Conservation (phyloP, 257 asterid species). For the Solanum medicagineum region DNA sequence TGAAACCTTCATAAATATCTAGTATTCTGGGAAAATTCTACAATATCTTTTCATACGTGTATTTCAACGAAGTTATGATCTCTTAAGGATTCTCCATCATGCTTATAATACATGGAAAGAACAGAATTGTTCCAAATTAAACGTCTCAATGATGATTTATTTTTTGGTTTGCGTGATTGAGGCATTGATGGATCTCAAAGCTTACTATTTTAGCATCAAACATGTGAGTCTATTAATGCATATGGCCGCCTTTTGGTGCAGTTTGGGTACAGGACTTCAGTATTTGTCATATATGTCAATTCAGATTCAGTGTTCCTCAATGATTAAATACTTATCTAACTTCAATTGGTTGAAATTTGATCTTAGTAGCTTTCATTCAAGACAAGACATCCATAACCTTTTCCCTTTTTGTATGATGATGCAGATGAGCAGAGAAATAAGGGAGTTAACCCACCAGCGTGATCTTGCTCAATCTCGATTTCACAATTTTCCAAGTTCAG, state of each 20-base stretch:
- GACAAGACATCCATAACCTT: neutral
- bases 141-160: neutral
- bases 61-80: neutral
- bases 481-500: constrained; percentile 35
- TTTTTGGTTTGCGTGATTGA: neutral
- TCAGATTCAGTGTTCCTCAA: neutral
- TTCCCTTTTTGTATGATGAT: neutral
- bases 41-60: neutral
- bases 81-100: neutral
- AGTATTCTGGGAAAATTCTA: neutral
- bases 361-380: neutral
- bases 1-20: neutral
- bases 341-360: neutral
- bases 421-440: constrained; percentile 5
- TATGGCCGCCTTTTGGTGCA: neutral
- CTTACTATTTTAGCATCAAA: neutral
- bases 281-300: neutral
- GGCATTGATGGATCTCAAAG: neutral
- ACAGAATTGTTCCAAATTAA: neutral
- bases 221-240: neutral
- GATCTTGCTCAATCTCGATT: constrained; percentile 25
- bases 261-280: neutral
- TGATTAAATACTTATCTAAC: neutral
- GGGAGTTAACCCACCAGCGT: constrained; percentile 6
- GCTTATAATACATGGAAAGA: neutral